phyloP scores from a whole-genome alignment of 805 yeast species.

The Barnettozyma populi region DNA sequence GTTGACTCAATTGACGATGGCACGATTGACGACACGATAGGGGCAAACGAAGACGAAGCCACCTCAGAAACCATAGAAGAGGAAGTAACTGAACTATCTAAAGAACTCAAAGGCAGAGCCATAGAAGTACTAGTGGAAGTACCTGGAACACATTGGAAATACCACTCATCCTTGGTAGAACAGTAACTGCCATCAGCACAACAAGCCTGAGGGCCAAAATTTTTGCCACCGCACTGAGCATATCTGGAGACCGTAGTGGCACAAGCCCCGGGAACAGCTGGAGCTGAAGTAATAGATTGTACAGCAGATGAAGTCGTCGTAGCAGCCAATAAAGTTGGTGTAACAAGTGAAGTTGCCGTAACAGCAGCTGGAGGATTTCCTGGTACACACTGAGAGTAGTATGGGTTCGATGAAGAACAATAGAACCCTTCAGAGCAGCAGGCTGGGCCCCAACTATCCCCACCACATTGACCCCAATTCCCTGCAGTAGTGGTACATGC shows the following conservation, averaged over 20 bases:
- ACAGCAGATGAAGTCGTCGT: too few species aligned
- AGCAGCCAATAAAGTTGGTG: too few species aligned
- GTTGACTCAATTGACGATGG: too few species aligned
- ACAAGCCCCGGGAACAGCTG: neutral
- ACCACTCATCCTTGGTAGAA: constrained; percentile 10
- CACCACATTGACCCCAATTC: constrained; percentile 17
- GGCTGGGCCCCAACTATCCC: constrained; percentile 8
- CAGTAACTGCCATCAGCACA: constrained; percentile 14
- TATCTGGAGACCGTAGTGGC: constrained; percentile 5
- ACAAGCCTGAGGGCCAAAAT: constrained; percentile 9
- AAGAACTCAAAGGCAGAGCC: too few species aligned
- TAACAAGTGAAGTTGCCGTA: too few species aligned
- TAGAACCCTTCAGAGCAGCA: constrained; percentile 11
- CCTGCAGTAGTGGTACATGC: neutral
- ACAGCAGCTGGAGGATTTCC: constrained; percentile 2
- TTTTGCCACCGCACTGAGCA: constrained; percentile 18
- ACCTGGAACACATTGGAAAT: constrained; percentile 17
- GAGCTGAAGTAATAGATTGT: neutral
- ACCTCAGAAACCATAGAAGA: too few species aligned
- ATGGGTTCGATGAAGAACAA: constrained; percentile 11
- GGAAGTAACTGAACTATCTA: too few species aligned
- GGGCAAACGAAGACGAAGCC: too few species aligned
- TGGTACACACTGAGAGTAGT: constrained; percentile 15
- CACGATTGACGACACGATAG: too few species aligned
- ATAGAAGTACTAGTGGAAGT: too few species aligned